A percentile compares a stretch with the other conserved stretches of the same genome.
Evolutionary conservation across 371 early-diverging fungal genomes (phyloP).

Genomic region (Haplosporangium sp.): DNA sequence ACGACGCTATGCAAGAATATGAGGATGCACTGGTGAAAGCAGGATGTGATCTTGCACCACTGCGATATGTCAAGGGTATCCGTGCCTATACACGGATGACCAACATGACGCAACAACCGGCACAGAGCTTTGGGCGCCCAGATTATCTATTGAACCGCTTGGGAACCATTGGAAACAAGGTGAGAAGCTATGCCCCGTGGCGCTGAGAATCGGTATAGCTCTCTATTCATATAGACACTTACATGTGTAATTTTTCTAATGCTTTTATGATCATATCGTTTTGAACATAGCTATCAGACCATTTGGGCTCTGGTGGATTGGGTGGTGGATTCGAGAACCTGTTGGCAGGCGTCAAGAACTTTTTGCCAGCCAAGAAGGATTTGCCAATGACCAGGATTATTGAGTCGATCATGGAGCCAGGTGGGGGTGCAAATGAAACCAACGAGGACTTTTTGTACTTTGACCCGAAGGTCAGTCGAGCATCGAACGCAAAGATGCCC

Average conservation of each 20-base stretch:
- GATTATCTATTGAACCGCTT: slow-evolving; percentile 77
- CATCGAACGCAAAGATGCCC: slow-evolving; percentile 57
- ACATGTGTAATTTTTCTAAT: too few species aligned
- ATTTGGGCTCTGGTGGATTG: slow-evolving; percentile 83
- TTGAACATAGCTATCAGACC: slow-evolving; percentile 72
- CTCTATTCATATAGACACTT: background rate
- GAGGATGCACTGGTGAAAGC: slow-evolving; percentile 81
- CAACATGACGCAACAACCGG: slow-evolving; percentile 64
- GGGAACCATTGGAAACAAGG: slow-evolving; percentile 88
- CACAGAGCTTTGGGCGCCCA: slow-evolving; percentile 62
- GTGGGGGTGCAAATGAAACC: slow-evolving; percentile 66
- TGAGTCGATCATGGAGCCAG: slow-evolving; percentile 83
- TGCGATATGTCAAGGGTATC: slow-evolving; percentile 87
- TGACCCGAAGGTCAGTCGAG: slow-evolving; percentile 84
- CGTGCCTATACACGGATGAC: slow-evolving; percentile 78
- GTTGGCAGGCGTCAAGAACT: slow-evolving; percentile 94
- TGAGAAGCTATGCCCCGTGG: slow-evolving; percentile 30
- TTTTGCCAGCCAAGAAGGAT: slow-evolving; percentile 91
- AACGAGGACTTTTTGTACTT: slow-evolving; percentile 86
- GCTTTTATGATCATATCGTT: too few species aligned
- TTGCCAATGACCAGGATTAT: slow-evolving; percentile 87
- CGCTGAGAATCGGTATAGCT: background rate
- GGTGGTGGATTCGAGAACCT: slow-evolving; percentile 86
- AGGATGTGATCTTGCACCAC: slow-evolving; percentile 78
- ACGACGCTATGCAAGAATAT: slow-evolving; percentile 84